phyloP scores from a whole-genome alignment of 83 land plant genomes.

The Diphasiastrum complanatum region DNA sequence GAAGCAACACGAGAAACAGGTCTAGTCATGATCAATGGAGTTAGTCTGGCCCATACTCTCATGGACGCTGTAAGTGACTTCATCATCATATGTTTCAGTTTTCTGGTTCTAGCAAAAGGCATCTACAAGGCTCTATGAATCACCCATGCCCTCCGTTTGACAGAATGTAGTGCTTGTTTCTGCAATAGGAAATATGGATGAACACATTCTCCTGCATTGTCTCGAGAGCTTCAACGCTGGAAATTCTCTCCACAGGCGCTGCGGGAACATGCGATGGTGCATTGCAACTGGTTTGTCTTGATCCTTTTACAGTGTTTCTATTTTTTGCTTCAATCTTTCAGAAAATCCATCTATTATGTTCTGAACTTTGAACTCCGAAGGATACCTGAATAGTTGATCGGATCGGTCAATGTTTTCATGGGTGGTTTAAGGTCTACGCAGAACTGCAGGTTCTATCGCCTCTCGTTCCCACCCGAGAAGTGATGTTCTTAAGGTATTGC shows the following conservation, averaged over 20 bases:
- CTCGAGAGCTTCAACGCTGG: conserved; percentile 49
- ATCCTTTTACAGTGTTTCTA: neutral
- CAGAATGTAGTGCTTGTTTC: neutral
- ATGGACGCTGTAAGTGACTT: conserved; percentile 60
- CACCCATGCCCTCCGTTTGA: neutral
- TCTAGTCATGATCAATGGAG: conserved; percentile 68
- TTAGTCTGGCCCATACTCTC: conserved; percentile 65
- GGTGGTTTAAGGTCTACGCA: conserved; percentile 33
- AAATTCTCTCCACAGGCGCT: conserved; percentile 40
- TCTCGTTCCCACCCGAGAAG: conserved; percentile 71
- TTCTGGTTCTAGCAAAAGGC: neutral
- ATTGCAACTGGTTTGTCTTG: conserved; percentile 53
- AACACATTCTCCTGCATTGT: conserved; percentile 72
- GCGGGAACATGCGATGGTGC: conserved; percentile 57
- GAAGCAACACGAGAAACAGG: conserved; percentile 55
- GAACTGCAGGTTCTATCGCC: conserved; percentile 82
- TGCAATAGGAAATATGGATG: conserved; percentile 36
- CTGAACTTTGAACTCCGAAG: neutral
- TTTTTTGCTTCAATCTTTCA: neutral
- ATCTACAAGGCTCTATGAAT: neutral
- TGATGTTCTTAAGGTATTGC: conserved; percentile 67
- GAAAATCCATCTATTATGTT: neutral
- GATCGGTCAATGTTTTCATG: neutral
- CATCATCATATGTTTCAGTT: neutral
- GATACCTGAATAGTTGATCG: neutral